Base-by-base conservation (phyloP, 495 filamentous ascomycete species). In the Thozetella sp. region DNA sequence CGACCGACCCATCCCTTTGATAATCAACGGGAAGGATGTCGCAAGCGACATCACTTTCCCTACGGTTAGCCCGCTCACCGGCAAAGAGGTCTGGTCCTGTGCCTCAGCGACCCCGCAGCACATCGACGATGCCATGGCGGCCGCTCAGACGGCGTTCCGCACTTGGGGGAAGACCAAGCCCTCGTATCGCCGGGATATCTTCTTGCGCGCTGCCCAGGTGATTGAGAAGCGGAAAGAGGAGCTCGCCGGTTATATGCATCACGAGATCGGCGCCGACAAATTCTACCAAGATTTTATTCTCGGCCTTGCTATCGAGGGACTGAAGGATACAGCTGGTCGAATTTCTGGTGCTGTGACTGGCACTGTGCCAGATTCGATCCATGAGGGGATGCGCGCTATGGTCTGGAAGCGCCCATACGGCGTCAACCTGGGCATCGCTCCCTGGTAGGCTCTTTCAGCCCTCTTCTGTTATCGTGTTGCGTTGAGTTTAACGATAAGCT, bases 371-470 rank as follows among this genome's bases (percentile, higher is more conserved):
- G 71, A 73, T 13, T 74, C 78, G 6, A 66, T 65, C 3, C 57
- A 79, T 3, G 73, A 81, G 22, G 84, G 82, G 4, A 76, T 74
- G 51, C 74, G 76, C 20, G 86, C 85, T 0, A 74, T 91, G 63
- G 72, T 91, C 13, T 75, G 79, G 52, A 88, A 86, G 67, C 82
- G 90, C 67, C 89, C 89, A 3, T 88, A 83, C 61, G 89, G 89
- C 22, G 88, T 91, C 17, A 71, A 89, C 3, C 71, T 92, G 20
- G 82, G 77, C 12, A 90, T 92, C 68, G 88, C 87, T 4, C 43
- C 43, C 4, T 48, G 43, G 43, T 48, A 48, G 17, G 30, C 30
- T 22, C 88, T 48, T 48, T 10, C 43, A 48, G 6, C 9, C 9
- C 9, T 17, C 30, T 37, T 17, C 30, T 17, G 30, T 9, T 37